These are phyloP conservation scores for Physcomitrium patens DNA, from an alignment of 225 moss, liverwort and hornwort species.

Conservation along the genomic window DNA sequence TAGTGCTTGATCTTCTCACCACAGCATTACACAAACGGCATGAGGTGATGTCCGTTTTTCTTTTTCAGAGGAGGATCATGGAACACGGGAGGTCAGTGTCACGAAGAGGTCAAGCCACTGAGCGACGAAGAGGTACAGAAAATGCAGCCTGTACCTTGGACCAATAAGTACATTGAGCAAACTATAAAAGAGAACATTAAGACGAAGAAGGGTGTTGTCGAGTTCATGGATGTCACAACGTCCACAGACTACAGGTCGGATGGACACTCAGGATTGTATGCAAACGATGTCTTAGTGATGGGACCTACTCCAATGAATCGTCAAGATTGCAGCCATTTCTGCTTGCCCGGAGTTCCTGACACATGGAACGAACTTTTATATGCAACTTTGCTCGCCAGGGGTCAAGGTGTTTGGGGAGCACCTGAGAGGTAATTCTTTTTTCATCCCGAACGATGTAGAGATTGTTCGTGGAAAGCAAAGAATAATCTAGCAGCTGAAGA, in stretches of 20 bases:
- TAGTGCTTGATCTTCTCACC: background rate
- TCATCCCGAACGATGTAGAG: background rate
- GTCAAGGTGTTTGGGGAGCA: slow-evolving; percentile 44
- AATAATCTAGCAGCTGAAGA: slow-evolving; percentile 21
- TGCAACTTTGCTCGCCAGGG: slow-evolving; percentile 41
- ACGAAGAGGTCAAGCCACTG: slow-evolving; percentile 41
- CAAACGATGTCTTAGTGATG: slow-evolving; percentile 3
- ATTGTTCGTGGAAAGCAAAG: background rate
- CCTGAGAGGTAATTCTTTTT: slow-evolving; percentile 20
- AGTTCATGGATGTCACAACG: slow-evolving; percentile 45
- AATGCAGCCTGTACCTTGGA: slow-evolving; percentile 36
- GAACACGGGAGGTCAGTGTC: slow-evolving; percentile 51
- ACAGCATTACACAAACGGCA: background rate
- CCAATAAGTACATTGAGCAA: slow-evolving; percentile 34
- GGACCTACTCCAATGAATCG: slow-evolving; percentile 2
- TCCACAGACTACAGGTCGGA: slow-evolving; percentile 51
- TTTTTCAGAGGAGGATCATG: slow-evolving; percentile 44
- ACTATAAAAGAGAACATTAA: slow-evolving; percentile 23
- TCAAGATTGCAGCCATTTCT: slow-evolving; percentile 66
- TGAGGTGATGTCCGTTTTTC: background rate
- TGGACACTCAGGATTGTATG: slow-evolving; percentile 42
- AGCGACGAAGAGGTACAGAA: slow-evolving; percentile 32
- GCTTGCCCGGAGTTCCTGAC: slow-evolving; percentile 61
- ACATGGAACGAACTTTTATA: slow-evolving; percentile 58
- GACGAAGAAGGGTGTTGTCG: slow-evolving; percentile 30